Conservation (phyloP, 108 stramenopile genomes). For the Nannochloropsis granulata region DNA sequence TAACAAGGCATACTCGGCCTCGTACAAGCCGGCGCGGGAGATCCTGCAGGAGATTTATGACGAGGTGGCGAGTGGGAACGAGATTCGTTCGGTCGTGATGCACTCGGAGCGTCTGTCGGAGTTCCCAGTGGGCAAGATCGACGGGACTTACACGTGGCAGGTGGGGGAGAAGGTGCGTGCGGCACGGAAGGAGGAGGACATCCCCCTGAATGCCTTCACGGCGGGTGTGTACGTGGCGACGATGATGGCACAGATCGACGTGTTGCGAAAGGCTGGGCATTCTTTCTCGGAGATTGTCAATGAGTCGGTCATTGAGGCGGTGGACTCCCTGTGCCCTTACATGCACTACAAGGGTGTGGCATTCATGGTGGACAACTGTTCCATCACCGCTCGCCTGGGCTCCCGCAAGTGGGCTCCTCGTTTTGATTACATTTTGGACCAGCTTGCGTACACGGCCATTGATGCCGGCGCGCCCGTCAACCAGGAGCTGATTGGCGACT, state of each 20-base stretch:
- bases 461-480: conserved; percentile 78
- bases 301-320: conserved; percentile 96
- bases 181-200: conserved; percentile 77
- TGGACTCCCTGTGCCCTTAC: conserved; percentile 93
- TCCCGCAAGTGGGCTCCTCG: conserved; percentile 94
- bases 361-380: conserved; percentile 99
- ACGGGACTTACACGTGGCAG: conserved; percentile 87
- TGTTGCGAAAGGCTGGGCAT: conserved; percentile 83
- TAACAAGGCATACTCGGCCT: conserved; percentile 79
- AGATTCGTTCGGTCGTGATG: conserved; percentile 94
- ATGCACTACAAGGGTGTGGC: conserved; percentile 97
- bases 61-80: conserved; percentile 88
- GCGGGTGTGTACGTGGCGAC: conserved; percentile 94
- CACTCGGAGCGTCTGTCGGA: conserved; percentile 72
- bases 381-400: conserved; percentile 93
- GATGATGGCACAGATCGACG: conserved; percentile 98
- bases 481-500: conserved; percentile 60
- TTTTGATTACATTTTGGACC: conserved; percentile 97
- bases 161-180: conserved; percentile 90
- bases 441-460: conserved; percentile 88
- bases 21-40: conserved; percentile 88
- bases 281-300: conserved; percentile 97
- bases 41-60: conserved; percentile 97
- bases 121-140: conserved; percentile 94
- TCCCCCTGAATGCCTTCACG: conserved; percentile 94